Percentiles rank a stretch among this genome's conserved stretches.
These are phyloP conservation scores for Castanea sativa DNA, from an alignment of 306 rosid species.

Conservation along the genomic window DNA sequence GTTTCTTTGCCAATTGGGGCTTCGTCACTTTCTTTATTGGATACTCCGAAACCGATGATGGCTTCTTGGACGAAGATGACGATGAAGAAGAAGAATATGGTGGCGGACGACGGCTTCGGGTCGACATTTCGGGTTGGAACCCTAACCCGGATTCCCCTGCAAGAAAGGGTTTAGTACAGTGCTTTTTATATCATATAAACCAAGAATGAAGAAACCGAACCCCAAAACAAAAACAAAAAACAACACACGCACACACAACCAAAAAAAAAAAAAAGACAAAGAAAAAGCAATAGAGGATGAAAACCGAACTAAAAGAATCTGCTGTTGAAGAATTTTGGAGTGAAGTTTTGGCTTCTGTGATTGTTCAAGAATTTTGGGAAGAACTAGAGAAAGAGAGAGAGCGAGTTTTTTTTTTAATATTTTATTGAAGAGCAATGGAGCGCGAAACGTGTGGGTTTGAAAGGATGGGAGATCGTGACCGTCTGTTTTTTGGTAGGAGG, in stretches of 20 bases:
- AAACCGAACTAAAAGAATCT: neutral
- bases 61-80: constrained; percentile 18
- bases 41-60: constrained; percentile 16
- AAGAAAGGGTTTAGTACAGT: constrained; percentile 21
- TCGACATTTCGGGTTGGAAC: constrained; percentile 35
- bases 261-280: neutral
- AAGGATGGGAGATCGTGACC: constrained; percentile 18
- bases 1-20: constrained; percentile 40
- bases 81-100: constrained; percentile 6
- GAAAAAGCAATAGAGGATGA: neutral
- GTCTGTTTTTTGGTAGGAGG: neutral
- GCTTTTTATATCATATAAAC: neutral
- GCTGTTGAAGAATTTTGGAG: constrained; percentile 11
- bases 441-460: constrained; percentile 26
- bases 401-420: neutral
- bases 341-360: constrained; percentile 12
- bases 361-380: neutral
- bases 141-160: constrained; percentile 22
- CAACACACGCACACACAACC: neutral
- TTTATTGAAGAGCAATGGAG: neutral
- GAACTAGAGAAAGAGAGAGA: neutral
- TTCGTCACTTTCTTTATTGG: constrained; percentile 30
- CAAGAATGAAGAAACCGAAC: neutral
- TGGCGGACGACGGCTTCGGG: constrained; percentile 14
- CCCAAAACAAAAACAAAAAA: neutral